Conservation (phyloP, 2,329 filamentous ascomycete species). For the Metarhizium humberi region DNA sequence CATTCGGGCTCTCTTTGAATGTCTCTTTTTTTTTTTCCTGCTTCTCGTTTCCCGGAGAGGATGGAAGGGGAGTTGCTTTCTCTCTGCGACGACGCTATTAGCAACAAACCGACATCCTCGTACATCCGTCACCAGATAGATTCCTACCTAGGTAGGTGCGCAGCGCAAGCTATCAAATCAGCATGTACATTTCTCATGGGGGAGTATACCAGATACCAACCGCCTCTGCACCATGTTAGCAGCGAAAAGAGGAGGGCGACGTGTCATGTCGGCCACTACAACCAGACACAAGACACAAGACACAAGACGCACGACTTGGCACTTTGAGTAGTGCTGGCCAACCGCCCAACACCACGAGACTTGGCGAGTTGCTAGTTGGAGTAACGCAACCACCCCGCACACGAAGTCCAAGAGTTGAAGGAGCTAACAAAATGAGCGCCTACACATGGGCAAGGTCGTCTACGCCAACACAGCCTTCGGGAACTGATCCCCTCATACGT, state of each 20-base stretch:
- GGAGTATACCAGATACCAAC: neutral
- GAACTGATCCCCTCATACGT: too few relatives aligned
- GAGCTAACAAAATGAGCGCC: neutral
- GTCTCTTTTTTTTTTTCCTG: too few relatives aligned
- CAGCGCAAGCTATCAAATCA: neutral
- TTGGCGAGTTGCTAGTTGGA: neutral
- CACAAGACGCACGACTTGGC: neutral
- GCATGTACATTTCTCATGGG: neutral
- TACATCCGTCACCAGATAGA: too few relatives aligned
- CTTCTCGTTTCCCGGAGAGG: too few relatives aligned
- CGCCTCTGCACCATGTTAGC: neutral
- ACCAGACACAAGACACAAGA: neutral
- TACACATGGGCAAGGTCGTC: too few relatives aligned
- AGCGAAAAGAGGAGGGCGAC: neutral
- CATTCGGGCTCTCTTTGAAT: too few relatives aligned
- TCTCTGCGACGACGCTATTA: too few relatives aligned
- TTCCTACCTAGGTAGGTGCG: too few relatives aligned
- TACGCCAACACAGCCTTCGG: too few relatives aligned
- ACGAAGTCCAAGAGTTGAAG: neutral
- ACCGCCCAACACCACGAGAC: neutral
- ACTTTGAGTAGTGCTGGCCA: neutral
- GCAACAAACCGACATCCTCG: too few relatives aligned
- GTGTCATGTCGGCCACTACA: neutral
- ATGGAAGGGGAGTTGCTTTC: too few relatives aligned
- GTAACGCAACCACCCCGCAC: neutral